Evolutionary conservation across 495 filamentous ascomycete species (phyloP).

Genomic region (Penicillium turbatum): DNA sequence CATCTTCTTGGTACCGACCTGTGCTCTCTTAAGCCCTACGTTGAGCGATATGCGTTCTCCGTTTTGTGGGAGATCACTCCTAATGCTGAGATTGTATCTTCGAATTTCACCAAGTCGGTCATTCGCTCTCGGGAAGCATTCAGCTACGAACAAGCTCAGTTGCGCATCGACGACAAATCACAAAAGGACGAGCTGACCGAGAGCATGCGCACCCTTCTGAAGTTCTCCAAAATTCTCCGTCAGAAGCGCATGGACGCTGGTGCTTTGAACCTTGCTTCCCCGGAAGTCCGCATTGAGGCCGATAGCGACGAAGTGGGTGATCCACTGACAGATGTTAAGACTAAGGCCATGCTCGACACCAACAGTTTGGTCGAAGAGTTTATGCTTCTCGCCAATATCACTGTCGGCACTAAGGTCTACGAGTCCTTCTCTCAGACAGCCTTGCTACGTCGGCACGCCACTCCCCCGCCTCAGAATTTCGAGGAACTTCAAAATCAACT

Average conservation of each 20-base stretch:
- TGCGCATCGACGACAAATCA: constrained; percentile 82
- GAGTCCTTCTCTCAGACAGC: constrained; percentile 91
- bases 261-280: constrained; percentile 88
- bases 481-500: constrained; percentile 89
- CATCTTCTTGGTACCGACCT: constrained; percentile 92
- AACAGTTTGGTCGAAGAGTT: constrained; percentile 98
- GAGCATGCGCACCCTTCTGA: constrained; percentile 83
- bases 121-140: constrained; percentile 98
- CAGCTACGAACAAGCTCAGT: constrained; percentile 92
- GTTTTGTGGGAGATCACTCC: constrained; percentile 88
- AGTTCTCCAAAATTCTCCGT: constrained; percentile 88
- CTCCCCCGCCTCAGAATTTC: constrained; percentile 92
- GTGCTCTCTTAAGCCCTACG: constrained; percentile 94
- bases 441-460: constrained; percentile 83
- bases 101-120: constrained; percentile 90
- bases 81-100: constrained; percentile 76
- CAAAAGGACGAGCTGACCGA: constrained; percentile 83
- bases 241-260: constrained; percentile 95
- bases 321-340: constrained; percentile 86
- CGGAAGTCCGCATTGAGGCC: constrained; percentile 89
- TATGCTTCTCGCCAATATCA: constrained; percentile 97
- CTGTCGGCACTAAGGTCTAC: constrained; percentile 82
- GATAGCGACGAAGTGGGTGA: constrained; percentile 96
- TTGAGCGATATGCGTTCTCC: constrained; percentile 96
- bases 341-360: constrained; percentile 87